These are phyloP conservation scores for Austroboletus eburneus DNA, from an alignment of 768 basidiomycete species.

Conservation along the genomic window DNA sequence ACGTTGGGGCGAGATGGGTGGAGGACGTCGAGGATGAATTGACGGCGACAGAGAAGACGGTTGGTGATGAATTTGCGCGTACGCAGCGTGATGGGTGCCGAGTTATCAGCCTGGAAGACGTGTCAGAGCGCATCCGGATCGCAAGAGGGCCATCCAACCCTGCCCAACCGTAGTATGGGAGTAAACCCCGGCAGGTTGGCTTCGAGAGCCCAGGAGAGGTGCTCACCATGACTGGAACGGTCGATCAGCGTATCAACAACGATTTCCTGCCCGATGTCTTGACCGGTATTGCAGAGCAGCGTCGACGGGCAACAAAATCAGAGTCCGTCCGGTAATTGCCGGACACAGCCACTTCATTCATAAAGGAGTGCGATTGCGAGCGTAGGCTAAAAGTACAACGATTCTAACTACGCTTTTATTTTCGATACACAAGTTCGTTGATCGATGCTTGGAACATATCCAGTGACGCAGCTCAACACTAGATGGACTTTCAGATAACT, in stretches of 20 bases:
- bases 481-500: neutral
- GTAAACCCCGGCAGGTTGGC: constrained; percentile 1
- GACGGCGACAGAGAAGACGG: constrained; percentile 91
- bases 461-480: constrained; percentile 13
- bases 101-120: constrained; percentile 59
- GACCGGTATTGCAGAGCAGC: constrained; percentile 17
- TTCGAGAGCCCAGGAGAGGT: constrained; percentile 8
- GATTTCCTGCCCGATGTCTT: constrained; percentile 28
- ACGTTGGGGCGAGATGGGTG: constrained; percentile 96
- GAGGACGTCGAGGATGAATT: constrained; percentile 92
- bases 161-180: constrained; percentile 6
- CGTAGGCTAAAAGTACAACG: neutral
- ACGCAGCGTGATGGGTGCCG: constrained; percentile 90
- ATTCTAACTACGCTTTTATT: constrained; percentile 1
- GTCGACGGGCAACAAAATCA: constrained; percentile 13
- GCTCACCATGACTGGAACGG: constrained; percentile 36
- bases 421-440: constrained; percentile 12
- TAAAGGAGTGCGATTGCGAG: too few relatives aligned
- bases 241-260: constrained; percentile 14
- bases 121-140: constrained; percentile 25
- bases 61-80: constrained; percentile 99
- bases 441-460: constrained; percentile 13
- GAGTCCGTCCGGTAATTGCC: constrained; percentile 43
- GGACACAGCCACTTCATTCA: constrained; percentile 34
- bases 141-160: constrained; percentile 25